Conservation (phyloP, 1,284 basidiomycete species). For the Peniophora sp. region DNA sequence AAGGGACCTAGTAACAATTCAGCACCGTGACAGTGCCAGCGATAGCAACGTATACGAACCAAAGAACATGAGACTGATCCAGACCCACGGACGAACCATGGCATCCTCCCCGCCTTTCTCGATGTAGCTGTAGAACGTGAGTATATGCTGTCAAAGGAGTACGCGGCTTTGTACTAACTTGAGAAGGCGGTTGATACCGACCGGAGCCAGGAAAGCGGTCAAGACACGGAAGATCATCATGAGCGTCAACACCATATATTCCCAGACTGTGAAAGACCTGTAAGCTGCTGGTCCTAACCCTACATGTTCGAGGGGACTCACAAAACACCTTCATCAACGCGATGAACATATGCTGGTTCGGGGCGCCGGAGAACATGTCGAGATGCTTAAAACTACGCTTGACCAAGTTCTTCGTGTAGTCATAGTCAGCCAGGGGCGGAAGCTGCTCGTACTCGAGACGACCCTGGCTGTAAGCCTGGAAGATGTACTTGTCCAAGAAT, state of each 20-base stretch:
- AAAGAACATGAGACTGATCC: conserved; percentile 54
- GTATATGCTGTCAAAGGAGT: neutral
- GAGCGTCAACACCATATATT: conserved; percentile 12
- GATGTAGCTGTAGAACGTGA: conserved; percentile 26
- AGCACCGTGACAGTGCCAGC: no score
- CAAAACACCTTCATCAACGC: conserved; percentile 19
- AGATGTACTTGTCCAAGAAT: conserved; percentile 36
- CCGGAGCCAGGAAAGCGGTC: conserved; percentile 28
- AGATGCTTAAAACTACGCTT: conserved; percentile 20
- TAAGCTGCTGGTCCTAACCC: no score
- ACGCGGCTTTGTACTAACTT: conserved; percentile 13
- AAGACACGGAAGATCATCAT: conserved; percentile 12
- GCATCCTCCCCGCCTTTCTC: conserved; percentile 29
- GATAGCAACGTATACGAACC: conserved; percentile 44
- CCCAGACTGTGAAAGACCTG: conserved; percentile 5
- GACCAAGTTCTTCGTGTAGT: conserved; percentile 30
- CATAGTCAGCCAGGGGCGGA: conserved; percentile 39
- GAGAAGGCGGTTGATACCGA: conserved; percentile 39
- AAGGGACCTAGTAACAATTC: conserved; percentile 57
- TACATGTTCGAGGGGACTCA: neutral
- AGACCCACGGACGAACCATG: conserved; percentile 43
- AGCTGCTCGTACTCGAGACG: conserved; percentile 21
- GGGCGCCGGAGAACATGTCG: conserved; percentile 17
- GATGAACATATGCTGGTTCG: conserved; percentile 19
- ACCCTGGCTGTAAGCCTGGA: conserved; percentile 14